A percentile compares a stretch with the other conserved stretches of the same genome.
These are phyloP conservation scores for Luffa aegyptiaca DNA, from an alignment of 306 rosid species.

Conservation along the genomic window DNA sequence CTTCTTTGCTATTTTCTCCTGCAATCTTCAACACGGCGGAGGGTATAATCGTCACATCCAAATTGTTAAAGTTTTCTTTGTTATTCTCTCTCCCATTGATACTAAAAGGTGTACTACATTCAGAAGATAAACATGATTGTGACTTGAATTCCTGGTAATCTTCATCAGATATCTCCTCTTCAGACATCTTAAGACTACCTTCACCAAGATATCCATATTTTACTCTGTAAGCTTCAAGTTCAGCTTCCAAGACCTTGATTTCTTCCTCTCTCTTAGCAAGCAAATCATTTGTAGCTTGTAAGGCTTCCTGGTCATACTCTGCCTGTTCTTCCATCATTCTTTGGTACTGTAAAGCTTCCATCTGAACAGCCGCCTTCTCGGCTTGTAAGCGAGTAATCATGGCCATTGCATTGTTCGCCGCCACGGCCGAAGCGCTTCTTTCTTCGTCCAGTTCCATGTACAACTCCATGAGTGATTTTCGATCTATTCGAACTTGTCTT, in stretches of 20 bases:
- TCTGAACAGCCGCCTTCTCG: slow-evolving; percentile 84
- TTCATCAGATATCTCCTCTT: slow-evolving; percentile 14
- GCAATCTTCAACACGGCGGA: background rate
- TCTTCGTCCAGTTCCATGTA: slow-evolving; percentile 96
- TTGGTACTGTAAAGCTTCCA: slow-evolving; percentile 95
- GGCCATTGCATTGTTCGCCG: slow-evolving; percentile 98
- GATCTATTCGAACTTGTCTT: slow-evolving; percentile 66
- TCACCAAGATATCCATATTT: slow-evolving; percentile 44
- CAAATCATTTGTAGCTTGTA: slow-evolving; percentile 57
- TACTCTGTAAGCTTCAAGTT: slow-evolving; percentile 48
- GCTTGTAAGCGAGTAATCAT: slow-evolving; percentile 94
- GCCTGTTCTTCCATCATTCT: slow-evolving; percentile 98
- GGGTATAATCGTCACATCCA: background rate
- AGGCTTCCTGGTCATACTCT: slow-evolving; percentile 89
- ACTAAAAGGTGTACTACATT: slow-evolving; percentile 17
- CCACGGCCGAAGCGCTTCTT: slow-evolving; percentile 86
- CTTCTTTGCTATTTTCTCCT: background rate
- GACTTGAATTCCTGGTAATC: slow-evolving; percentile 11
- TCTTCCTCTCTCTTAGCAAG: slow-evolving; percentile 67
- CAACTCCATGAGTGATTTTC: slow-evolving; percentile 66
- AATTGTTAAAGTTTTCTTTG: background rate
- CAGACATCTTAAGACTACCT: slow-evolving; percentile 10
- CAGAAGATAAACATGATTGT: slow-evolving; percentile 15
- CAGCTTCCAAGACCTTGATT: slow-evolving; percentile 43
- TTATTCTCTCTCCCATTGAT: slow-evolving; percentile 17